Conservation (phyloP, 805 yeast genomes). For the Kazachstania africana region DNA sequence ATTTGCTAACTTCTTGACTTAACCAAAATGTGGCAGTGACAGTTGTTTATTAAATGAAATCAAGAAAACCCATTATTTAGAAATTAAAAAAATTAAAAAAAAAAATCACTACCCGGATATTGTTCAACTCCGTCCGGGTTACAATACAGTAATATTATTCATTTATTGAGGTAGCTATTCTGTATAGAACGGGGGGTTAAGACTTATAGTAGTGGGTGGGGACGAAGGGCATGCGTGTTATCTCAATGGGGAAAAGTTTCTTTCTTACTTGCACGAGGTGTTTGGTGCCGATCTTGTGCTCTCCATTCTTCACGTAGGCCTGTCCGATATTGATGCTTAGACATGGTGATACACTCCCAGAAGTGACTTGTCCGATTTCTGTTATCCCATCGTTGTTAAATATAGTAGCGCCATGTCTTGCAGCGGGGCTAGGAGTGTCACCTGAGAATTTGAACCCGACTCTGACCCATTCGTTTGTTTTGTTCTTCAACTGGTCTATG, state of each 20-base stretch:
- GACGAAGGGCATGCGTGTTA: slow-evolving; percentile 81
- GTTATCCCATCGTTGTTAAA: slow-evolving; percentile 42
- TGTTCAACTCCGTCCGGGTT: too few relatives aligned
- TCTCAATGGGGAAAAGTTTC: slow-evolving; percentile 60
- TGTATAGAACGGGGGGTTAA: too few relatives aligned
- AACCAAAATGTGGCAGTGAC: too few relatives aligned
- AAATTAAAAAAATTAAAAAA: too few relatives aligned
- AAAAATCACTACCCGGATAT: too few relatives aligned
- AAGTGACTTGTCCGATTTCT: slow-evolving; percentile 43
- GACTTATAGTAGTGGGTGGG: slow-evolving; percentile 48
- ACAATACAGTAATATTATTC: too few relatives aligned
- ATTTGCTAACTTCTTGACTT: too few relatives aligned
- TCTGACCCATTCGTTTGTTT: slow-evolving; percentile 45
- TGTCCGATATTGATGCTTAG: slow-evolving; percentile 77
- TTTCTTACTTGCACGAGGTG: slow-evolving; percentile 73
- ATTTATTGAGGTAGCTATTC: too few relatives aligned
- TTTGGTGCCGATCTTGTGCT: slow-evolving; percentile 62
- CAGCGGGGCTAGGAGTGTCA: slow-evolving; percentile 93
- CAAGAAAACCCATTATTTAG: too few relatives aligned
- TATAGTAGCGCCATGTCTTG: slow-evolving; percentile 67
- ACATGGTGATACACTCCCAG: slow-evolving; percentile 58
- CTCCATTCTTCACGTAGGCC: slow-evolving; percentile 67
- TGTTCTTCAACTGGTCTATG: slow-evolving; percentile 57
- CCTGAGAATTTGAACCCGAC: slow-evolving; percentile 55
- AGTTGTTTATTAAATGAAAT: too few relatives aligned